Evolutionary conservation across 441 rosid species (phyloP), one percentile per base, ranked within the genome.

Genomic region (Heliophila coronopifolia): DNA sequence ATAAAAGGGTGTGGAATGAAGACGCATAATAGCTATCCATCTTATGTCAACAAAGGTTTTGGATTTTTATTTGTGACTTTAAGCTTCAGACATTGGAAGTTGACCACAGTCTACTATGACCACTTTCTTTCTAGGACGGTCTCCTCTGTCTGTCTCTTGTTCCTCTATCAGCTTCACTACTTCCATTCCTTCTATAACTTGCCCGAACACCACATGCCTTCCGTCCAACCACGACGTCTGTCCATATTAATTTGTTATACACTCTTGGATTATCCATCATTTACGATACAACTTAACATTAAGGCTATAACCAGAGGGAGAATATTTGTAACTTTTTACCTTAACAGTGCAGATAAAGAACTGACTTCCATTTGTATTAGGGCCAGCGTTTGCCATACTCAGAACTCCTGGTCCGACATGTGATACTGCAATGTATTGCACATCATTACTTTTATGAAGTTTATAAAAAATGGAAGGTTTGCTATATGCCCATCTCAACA

Each of bases 81-180:
- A 81, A 12, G 51, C 81, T 26, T 74, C 73, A 43, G 77, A 59
- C 69, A 75, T 49, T 7, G 93, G 94, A 63, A 93, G 99, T 77
- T 93, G 93, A 22, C 99, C 97, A 26, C 83, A 82, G 18, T 93
- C 97, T 22, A 76, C 72, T 12, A 93, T 71, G 9, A 75, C 63
- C 28, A 89, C 94, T 76, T 75, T 82, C 79, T 89, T 89, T 48
- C 74, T 69, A 42, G 97, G 96, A 37, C 93, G 86, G 81, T 93
- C 99, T 11, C 96, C 97, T 73, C 96, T 73, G 69, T 89, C 96
- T 0, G 99, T 93, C 65, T 89, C 95, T 53, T 80, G 88, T 0
- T 84, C 83, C 61, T 93, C 97, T 4, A 89, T 75, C 51, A 85
- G 71, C 78, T 66, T 82, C 14, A 89, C 96, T 9, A 79, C 64